A percentile compares a stretch with the other conserved stretches of the same genome.
These are phyloP conservation scores for Malassezia cuniculi DNA, from an alignment of 1,284 basidiomycete species.

Conservation along the genomic window DNA sequence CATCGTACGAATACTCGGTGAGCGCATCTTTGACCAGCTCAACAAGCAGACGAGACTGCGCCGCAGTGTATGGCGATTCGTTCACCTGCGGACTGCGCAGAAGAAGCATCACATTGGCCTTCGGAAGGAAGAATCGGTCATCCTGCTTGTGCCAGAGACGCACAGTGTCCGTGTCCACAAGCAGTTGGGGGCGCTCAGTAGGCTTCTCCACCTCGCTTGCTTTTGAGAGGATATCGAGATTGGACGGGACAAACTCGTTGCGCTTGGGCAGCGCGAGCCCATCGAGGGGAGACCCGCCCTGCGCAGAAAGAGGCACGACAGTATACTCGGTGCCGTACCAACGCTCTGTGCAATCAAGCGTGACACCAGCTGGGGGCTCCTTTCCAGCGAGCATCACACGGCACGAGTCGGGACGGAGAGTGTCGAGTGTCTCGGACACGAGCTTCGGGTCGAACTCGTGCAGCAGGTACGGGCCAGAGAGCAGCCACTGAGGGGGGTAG, in stretches of 20 bases:
- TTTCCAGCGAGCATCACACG: slow-evolving; percentile 65
- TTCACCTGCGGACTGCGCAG: slow-evolving; percentile 44
- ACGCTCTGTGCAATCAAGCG: slow-evolving; percentile 29
- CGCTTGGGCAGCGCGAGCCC: slow-evolving; percentile 35
- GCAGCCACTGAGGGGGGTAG: slow-evolving; percentile 62
- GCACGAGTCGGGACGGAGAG: slow-evolving; percentile 55
- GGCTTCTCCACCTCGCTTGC: slow-evolving; percentile 18
- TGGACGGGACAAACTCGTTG: slow-evolving; percentile 39
- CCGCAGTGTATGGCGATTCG: slow-evolving; percentile 35
- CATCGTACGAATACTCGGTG: slow-evolving; percentile 83
- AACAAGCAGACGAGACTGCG: slow-evolving; percentile 57
- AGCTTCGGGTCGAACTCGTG: slow-evolving; percentile 65
- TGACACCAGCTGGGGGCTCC: slow-evolving; percentile 46
- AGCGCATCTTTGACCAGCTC: slow-evolving; percentile 79
- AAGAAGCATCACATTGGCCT: slow-evolving; percentile 41
- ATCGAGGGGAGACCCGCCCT: slow-evolving; percentile 19
- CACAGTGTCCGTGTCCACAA: slow-evolving; percentile 26
- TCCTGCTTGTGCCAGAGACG: slow-evolving; percentile 45
- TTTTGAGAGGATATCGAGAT: slow-evolving; percentile 26
- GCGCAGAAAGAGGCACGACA: slow-evolving; percentile 23
- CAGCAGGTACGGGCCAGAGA: slow-evolving; percentile 62
- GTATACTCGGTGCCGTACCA: slow-evolving; percentile 45
- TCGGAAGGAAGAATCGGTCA: slow-evolving; percentile 42
- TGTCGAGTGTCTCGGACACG: slow-evolving; percentile 56
- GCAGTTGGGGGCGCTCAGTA: slow-evolving; percentile 31